These are phyloP conservation scores for Aspergillus tamarii DNA, from an alignment of 2,329 filamentous ascomycete species.

Conservation along the genomic window DNA sequence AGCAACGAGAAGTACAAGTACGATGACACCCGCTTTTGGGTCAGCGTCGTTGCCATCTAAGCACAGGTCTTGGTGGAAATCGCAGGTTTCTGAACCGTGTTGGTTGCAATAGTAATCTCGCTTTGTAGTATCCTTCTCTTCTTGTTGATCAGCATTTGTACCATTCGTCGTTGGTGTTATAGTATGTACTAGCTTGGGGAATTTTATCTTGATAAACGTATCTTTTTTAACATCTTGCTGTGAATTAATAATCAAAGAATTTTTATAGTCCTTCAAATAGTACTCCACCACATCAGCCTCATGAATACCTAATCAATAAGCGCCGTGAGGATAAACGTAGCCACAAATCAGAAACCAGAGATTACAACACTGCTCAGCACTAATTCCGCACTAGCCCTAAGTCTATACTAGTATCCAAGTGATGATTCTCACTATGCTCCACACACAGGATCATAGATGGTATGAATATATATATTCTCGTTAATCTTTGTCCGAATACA, in stretches of 20 bases:
- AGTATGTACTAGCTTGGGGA: not conserved
- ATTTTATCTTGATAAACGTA: not conserved
- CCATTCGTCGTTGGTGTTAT: not conserved
- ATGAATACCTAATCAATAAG: not conserved
- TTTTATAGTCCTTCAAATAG: not conserved
- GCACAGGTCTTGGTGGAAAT: too few species aligned
- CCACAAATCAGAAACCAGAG: not conserved
- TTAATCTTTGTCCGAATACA: not conserved
- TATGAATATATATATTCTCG: not conserved
- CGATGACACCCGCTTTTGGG: slow-evolving; percentile 37
- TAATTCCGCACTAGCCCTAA: not conserved
- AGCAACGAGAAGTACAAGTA: slow-evolving; percentile 22
- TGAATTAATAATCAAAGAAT: not conserved
- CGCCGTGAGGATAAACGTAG: not conserved
- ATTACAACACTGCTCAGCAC: not conserved
- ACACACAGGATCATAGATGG: not conserved
- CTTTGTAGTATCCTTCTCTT: not conserved
- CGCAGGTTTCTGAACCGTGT: not conserved
- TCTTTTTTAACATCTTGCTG: not conserved
- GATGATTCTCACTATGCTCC: not conserved
- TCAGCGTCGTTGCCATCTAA: slow-evolving; percentile 17
- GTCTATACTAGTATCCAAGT: not conserved
- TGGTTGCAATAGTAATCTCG: too few species aligned
- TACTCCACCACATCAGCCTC: not conserved
- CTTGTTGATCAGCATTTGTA: not conserved